Percentiles rank a stretch among this genome's conserved stretches.
Conservation (phyloP, 2,329 filamentous ascomycete genomes). For the Penicillium palitans region DNA sequence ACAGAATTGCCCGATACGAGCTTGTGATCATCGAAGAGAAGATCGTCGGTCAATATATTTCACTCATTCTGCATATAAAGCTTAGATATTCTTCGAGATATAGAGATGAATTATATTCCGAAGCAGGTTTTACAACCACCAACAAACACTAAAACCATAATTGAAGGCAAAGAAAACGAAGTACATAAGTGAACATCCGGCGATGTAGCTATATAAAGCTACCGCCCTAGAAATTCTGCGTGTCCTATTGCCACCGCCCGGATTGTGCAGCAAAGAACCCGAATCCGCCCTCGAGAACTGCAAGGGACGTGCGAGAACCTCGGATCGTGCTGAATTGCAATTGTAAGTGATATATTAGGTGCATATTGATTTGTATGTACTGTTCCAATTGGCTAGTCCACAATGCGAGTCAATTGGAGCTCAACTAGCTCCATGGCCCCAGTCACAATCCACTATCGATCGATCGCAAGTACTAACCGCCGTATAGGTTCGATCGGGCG, state of each 20-base stretch:
- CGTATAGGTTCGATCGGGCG: conserved; percentile 22
- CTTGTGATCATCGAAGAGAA: neutral
- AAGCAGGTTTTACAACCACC: neutral
- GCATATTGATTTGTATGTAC: neutral
- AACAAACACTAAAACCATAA: neutral
- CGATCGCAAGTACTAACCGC: conserved; percentile 12
- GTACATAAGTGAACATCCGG: neutral
- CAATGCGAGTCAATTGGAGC: neutral
- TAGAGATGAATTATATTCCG: no score
- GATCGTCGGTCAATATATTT: neutral
- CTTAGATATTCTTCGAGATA: neutral
- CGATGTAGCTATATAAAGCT: neutral
- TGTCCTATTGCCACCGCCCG: conserved; percentile 15
- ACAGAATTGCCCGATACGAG: conserved; percentile 5
- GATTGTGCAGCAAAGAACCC: conserved; percentile 15
- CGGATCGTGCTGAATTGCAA: conserved; percentile 21
- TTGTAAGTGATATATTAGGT: conserved; percentile 16
- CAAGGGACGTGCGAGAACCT: conserved; percentile 24
- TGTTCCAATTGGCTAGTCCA: neutral
- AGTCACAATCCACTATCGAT: conserved; percentile 1
- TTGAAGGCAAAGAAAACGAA: neutral
- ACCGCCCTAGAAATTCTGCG: conserved; percentile 5
- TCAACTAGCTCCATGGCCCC: neutral
- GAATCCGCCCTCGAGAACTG: conserved; percentile 22
- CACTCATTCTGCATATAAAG: neutral